These are phyloP conservation scores for Phoma sp. DNA, from an alignment of 2,329 filamentous ascomycete species.

Conservation along the genomic window DNA sequence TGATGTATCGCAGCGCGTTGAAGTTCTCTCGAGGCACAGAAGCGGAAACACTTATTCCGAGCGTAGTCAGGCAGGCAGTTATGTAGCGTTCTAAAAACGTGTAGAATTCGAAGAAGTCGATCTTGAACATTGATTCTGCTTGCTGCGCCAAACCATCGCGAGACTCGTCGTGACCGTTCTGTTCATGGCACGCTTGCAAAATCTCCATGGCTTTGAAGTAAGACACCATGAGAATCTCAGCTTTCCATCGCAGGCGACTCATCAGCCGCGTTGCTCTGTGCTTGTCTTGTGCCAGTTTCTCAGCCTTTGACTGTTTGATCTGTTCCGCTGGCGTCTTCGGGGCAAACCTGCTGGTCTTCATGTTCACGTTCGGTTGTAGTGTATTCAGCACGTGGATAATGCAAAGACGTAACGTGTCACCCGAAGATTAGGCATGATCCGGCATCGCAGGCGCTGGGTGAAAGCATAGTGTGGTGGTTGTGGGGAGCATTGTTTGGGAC, in stretches of 20 bases:
- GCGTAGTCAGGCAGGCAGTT: conserved; percentile 69
- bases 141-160: conserved; percentile 28
- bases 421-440: background rate
- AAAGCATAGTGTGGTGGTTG: background rate
- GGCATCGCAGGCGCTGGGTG: background rate
- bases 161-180: conserved; percentile 16
- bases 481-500: background rate
- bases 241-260: conserved; percentile 44
- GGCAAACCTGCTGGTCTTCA: conserved; percentile 40
- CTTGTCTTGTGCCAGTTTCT: conserved; percentile 41
- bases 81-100: conserved; percentile 73
- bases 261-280: conserved; percentile 35
- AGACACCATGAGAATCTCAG: conserved; percentile 39
- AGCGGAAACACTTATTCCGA: conserved; percentile 60
- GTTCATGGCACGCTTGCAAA: conserved; percentile 22
- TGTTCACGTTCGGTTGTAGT: conserved; percentile 1
- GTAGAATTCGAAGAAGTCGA: conserved; percentile 81
- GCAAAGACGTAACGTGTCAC: background rate
- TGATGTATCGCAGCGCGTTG: conserved; percentile 42
- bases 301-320: conserved; percentile 30
- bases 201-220: conserved; percentile 40
- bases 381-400: background rate
- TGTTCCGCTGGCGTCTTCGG: conserved; percentile 37
- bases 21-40: conserved; percentile 26
- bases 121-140: conserved; percentile 69